These are phyloP conservation scores for Anthracocystis setariae DNA, from an alignment of 1,284 basidiomycete species.

Conservation along the genomic window DNA sequence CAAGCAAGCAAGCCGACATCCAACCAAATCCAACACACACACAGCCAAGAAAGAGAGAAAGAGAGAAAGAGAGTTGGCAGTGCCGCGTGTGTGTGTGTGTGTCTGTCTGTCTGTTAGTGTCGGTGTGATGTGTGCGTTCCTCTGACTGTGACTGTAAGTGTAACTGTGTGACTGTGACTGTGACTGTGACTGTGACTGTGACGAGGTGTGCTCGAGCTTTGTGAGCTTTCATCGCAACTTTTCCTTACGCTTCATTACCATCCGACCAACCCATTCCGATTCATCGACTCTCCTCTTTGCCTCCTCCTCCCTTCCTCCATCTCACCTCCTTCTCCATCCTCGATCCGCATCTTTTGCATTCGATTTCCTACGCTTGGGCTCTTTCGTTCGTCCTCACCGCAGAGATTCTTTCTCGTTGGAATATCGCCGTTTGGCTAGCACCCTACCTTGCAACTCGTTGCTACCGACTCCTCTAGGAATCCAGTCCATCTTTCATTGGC, in stretches of 20 bases:
- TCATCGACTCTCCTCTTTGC: not conserved
- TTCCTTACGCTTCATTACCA: not conserved
- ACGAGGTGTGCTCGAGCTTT: not conserved
- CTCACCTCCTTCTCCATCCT: not conserved
- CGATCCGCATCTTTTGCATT: not conserved
- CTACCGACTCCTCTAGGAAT: not conserved
- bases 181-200: not conserved
- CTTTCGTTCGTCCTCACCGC: slow-evolving; percentile 1
- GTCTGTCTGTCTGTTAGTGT: too few species aligned
- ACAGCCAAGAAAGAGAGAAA: slow-evolving; percentile 5
- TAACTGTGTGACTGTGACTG: too few species aligned
- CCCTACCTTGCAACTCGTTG: not conserved
- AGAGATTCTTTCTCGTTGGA: not conserved
- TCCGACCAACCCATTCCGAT: slow-evolving; percentile 5
- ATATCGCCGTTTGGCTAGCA: not conserved
- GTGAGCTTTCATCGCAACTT: slow-evolving; percentile 3
- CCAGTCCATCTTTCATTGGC: not conserved
- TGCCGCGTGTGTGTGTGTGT: too few species aligned
- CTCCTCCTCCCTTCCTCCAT: slow-evolving; percentile 1
- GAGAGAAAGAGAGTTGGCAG: not conserved
- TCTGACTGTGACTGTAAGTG: slow-evolving; percentile 2
- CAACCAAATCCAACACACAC: not conserved
- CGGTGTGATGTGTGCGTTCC: too few species aligned
- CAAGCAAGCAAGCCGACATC: not conserved
- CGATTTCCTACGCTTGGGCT: not conserved